These are phyloP conservation scores for Pseudophaeomoniella oleicola DNA, from an alignment of 2,329 filamentous ascomycete species.

Conservation along the genomic window DNA sequence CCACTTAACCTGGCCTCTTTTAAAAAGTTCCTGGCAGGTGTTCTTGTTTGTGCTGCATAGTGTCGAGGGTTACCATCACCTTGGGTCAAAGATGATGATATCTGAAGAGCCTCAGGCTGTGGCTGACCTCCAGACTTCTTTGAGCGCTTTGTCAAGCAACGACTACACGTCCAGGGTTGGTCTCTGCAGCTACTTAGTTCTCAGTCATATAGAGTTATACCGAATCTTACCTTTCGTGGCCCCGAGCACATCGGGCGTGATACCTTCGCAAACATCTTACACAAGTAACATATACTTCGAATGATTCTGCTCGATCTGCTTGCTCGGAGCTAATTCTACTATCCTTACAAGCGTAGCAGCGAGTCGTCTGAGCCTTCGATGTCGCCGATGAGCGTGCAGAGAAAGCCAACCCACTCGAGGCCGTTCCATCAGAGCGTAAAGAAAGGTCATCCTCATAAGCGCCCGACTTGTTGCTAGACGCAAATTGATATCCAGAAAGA, in stretches of 20 bases:
- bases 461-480: no score
- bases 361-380: not conserved
- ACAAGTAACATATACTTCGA: not conserved
- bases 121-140: not conserved
- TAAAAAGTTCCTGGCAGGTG: no score
- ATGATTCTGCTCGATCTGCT: not conserved
- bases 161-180: not conserved
- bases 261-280: not conserved
- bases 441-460: not conserved
- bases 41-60: no score
- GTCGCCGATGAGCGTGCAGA: not conserved
- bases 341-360: not conserved
- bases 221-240: not conserved
- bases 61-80: no score
- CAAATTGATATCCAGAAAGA: no score
- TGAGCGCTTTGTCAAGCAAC: no score
- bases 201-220: not conserved
- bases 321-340: not conserved
- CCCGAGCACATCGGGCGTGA: not conserved
- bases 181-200: not conserved
- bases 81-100: no score
- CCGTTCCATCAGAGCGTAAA: not conserved
- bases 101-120: no score
- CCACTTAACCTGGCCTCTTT: no score
- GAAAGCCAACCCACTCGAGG: not conserved